Evolutionary conservation across 805 yeast species (phyloP).

Genomic region (Metschnikowia aberdeeniae): DNA sequence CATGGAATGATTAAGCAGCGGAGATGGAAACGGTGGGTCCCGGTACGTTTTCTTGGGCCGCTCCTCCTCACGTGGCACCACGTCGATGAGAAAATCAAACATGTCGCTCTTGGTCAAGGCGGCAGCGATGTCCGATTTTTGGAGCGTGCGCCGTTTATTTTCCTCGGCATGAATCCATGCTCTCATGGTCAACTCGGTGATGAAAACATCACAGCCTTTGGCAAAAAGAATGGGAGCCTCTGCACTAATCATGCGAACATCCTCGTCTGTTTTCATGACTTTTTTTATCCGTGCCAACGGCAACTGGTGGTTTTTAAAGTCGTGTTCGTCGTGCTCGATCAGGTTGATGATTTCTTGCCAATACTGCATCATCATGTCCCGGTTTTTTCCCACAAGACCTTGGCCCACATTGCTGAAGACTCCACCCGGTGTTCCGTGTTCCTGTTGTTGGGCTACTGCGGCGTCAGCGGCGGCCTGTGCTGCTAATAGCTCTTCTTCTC

Average conservation of each 20-base stretch:
- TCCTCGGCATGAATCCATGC: slow-evolving; percentile 99
- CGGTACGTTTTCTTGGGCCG: slow-evolving; percentile 43
- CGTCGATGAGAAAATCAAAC: slow-evolving; percentile 96
- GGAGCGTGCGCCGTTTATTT: slow-evolving; percentile 89
- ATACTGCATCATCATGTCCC: slow-evolving; percentile 88
- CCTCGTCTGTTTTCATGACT: slow-evolving; percentile 97
- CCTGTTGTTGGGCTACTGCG: slow-evolving; percentile 42
- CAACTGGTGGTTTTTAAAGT: slow-evolving; percentile 88
- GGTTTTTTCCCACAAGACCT: slow-evolving; percentile 42
- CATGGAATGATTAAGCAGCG: slow-evolving; percentile 13
- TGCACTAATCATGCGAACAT: slow-evolving; percentile 95
- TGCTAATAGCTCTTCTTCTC: slow-evolving; percentile 40
- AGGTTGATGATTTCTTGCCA: slow-evolving; percentile 97
- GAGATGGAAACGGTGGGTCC: slow-evolving; percentile 20
- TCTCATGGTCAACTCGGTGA: slow-evolving; percentile 95
- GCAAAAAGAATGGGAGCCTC: slow-evolving; percentile 98
- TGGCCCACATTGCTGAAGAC: slow-evolving; percentile 90
- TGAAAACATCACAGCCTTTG: slow-evolving; percentile 95
- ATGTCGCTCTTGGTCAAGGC: slow-evolving; percentile 92
- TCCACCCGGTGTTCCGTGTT: slow-evolving; percentile 45
- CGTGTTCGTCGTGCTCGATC: slow-evolving; percentile 84
- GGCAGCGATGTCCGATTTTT: slow-evolving; percentile 90
- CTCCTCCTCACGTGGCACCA: slow-evolving; percentile 88
- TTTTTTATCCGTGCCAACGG: slow-evolving; percentile 96
- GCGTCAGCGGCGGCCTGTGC: slow-evolving; percentile 48